phyloP scores from a whole-genome alignment of 225 moss, liverwort and hornwort species.

The Rhytidiadelphus loreus region DNA sequence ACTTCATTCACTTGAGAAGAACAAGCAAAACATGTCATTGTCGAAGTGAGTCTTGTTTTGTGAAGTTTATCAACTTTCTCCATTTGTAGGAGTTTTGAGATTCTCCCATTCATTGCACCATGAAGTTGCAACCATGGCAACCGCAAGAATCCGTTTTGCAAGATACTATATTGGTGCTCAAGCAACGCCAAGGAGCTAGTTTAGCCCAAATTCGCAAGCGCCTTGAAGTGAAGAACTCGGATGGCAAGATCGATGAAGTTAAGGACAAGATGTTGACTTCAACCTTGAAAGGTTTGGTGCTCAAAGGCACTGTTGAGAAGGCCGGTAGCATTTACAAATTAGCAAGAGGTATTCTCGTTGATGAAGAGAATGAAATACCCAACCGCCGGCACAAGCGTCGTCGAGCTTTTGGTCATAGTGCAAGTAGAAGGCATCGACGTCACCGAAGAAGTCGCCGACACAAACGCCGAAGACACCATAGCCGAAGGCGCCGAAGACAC shows the following conservation, averaged over 20 bases:
- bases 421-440: not conserved
- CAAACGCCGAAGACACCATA: not conserved
- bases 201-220: conserved; percentile 7
- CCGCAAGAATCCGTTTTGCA: not conserved
- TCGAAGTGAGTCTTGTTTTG: not conserved
- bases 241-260: not conserved
- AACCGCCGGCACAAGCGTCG: not conserved
- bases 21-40: not conserved
- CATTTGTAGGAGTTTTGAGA: not conserved
- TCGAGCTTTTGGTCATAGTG: not conserved
- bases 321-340: not conserved
- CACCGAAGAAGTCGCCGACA: not conserved
- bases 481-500: not conserved
- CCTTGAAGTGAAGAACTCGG: not conserved
- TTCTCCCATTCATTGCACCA: not conserved
- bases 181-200: conserved; percentile 15
- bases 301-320: not conserved
- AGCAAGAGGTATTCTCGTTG: not conserved
- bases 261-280: conserved; percentile 1
- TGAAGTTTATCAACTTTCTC: not conserved
- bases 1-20: not conserved
- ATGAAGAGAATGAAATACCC: not conserved
- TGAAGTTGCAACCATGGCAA: not conserved
- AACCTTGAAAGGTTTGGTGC: conserved; percentile 9
- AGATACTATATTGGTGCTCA: conserved; percentile 22